These are phyloP conservation scores for Aspergillus neoniger DNA, from an alignment of 2,329 filamentous ascomycete species.

Conservation along the genomic window DNA sequence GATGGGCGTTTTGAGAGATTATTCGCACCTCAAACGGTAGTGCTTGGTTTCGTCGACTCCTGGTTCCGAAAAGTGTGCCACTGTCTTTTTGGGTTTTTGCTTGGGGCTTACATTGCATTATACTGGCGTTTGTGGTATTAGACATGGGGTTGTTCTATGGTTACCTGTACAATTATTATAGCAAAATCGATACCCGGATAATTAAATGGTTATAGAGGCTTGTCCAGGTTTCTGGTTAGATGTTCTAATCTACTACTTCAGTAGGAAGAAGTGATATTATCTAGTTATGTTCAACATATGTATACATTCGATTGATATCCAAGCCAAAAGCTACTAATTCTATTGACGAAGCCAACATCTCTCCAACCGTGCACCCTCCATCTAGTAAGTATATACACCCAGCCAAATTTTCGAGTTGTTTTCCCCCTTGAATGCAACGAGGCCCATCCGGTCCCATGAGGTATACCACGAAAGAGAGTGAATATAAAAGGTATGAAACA, in stretches of 20 bases:
- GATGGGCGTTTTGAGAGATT: conserved; percentile 78
- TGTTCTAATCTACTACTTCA: too few relatives aligned
- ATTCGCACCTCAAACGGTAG: conserved; percentile 51
- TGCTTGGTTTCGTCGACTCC: not conserved
- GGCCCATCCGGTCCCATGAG: not conserved
- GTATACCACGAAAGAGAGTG: not conserved
- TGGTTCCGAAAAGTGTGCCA: not conserved
- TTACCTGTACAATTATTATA: conserved; percentile 14
- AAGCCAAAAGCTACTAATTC: not conserved
- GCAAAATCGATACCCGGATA: conserved; percentile 9
- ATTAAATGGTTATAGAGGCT: conserved; percentile 1
- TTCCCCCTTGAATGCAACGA: not conserved
- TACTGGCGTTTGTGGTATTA: conserved; percentile 10
- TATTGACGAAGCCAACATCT: not conserved
- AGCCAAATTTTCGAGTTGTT: not conserved
- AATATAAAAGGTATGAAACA: not conserved
- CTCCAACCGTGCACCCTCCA: not conserved
- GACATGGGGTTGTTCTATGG: not conserved
- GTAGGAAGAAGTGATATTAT: not conserved
- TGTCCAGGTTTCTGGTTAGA: not conserved
- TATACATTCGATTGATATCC: not conserved
- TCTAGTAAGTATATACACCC: conserved; percentile 1
- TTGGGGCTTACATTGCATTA: conserved; percentile 5
- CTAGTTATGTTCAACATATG: not conserved
- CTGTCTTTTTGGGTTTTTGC: not conserved